Evolutionary conservation across 495 filamentous ascomycete species (phyloP).

Genomic region (Tuber magnatum): DNA sequence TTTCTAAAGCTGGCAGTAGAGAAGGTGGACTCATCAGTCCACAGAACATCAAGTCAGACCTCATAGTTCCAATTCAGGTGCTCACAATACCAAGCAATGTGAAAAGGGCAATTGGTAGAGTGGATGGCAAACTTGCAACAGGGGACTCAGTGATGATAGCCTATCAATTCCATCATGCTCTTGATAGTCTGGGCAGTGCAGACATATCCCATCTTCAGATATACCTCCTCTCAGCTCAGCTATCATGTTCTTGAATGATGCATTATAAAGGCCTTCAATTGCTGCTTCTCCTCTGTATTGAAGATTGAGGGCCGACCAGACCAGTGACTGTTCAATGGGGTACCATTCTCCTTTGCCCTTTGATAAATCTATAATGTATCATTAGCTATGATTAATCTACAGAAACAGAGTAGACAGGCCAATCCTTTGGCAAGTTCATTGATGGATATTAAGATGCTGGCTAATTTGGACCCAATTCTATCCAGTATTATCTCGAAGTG

Average conservation of each 20-base stretch:
- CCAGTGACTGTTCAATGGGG: slow-evolving; percentile 6
- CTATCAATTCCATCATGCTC: too few species aligned
- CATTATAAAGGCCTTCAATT: slow-evolving; percentile 5
- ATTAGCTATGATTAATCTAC: too few species aligned
- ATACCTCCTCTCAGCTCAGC: not conserved
- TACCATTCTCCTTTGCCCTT: slow-evolving; percentile 4
- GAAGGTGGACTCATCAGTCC: slow-evolving; percentile 23
- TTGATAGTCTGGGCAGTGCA: not conserved
- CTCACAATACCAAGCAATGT: slow-evolving; percentile 1
- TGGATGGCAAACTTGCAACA: not conserved
- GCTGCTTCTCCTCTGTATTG: not conserved
- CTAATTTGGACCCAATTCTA: not conserved
- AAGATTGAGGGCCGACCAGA: slow-evolving; percentile 11
- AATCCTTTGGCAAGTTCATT: too few species aligned
- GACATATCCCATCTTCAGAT: not conserved
- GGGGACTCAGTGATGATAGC: too few species aligned
- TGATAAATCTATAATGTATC: not conserved
- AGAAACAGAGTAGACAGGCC: too few species aligned
- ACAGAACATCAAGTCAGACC: slow-evolving; percentile 12
- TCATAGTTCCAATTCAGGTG: slow-evolving; percentile 13
- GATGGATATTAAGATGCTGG: too few species aligned
- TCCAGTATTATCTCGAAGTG: not conserved
- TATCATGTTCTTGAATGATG: not conserved
- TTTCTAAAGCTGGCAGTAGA: slow-evolving; percentile 8
- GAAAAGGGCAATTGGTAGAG: not conserved